phyloP scores from a whole-genome alignment of 768 basidiomycete species.

The Trametes meyenii region DNA sequence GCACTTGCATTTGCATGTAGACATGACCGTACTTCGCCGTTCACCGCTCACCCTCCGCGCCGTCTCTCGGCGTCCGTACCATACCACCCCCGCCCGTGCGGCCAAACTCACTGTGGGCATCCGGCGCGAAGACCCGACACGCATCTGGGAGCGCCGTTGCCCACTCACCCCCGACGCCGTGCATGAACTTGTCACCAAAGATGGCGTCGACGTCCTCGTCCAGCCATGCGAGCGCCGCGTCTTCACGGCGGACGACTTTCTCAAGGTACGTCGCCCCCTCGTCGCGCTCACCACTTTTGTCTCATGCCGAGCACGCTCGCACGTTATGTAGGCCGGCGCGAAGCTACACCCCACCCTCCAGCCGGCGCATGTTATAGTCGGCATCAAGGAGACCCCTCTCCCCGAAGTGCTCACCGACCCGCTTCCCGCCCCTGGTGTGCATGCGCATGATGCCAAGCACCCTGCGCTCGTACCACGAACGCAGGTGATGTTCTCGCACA shows the following conservation, averaged over 20 bases:
- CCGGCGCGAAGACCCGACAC: constrained; percentile 73
- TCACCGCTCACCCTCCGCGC: constrained; percentile 15
- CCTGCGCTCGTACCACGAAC: constrained; percentile 51
- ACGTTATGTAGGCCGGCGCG: constrained; percentile 70
- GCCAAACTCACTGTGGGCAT: constrained; percentile 51
- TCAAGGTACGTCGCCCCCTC: constrained; percentile 50
- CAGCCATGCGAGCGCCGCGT: constrained; percentile 79
- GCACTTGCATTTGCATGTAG: constrained; percentile 5
- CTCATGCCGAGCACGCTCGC: too few species aligned
- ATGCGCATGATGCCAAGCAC: constrained; percentile 18
- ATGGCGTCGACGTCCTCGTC: constrained; percentile 68
- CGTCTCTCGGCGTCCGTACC: constrained; percentile 5
- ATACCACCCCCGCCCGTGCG: constrained; percentile 7
- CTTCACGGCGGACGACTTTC: constrained; percentile 64
- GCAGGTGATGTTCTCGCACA: constrained; percentile 93
- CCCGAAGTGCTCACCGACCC: constrained; percentile 56
- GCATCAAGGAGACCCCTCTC: constrained; percentile 88
- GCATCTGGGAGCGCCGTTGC: constrained; percentile 87
- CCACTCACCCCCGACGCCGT: constrained; percentile 83
- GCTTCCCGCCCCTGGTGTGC: constrained; percentile 31
- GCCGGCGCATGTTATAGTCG: constrained; percentile 74
- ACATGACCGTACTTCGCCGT: constrained; percentile 27
- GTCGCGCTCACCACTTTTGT: neutral
- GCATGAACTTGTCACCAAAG: constrained; percentile 53
- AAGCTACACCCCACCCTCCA: constrained; percentile 55